Evolutionary conservation across 352 stramenopile species (phyloP), one percentile per base, ranked within the genome.

Genomic region (Pythium periplocum): DNA sequence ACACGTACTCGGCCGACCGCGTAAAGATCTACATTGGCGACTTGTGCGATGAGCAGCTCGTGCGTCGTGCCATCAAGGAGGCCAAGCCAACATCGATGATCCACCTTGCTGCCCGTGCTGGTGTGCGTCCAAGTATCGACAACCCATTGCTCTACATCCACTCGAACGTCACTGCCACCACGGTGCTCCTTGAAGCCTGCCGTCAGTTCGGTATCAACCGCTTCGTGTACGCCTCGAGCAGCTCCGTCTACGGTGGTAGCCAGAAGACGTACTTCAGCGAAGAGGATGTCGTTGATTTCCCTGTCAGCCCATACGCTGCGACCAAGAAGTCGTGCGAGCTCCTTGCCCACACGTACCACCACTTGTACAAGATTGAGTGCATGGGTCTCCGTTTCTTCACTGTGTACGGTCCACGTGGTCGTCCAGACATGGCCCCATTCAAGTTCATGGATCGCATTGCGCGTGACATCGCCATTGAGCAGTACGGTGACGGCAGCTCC

Each of bases 351-450:
- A 98, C 95, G 40, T 99, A 98, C 79, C 86, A 98, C 69, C 88
- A 98, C 61, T 64, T 99, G 8, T 98, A 99, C 82, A 77, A 91
- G 31, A 72, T 99, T 49, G 91, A 97, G 45, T 83, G 89, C 7
- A 96, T 97, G 51, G 96, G 92, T 2, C 73, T 99, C 51, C 91
- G 96, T 26, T 99, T 99, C 71, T 99, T 99, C 73, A 99, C 97
- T 8, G 97, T 99, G 0, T 99, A 99, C 64, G 97, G 97, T 2
- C 90, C 90, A 10, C 73, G 94, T 12, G 96, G 96, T 9, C 77
- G 97, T 40, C 96, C 96, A 9, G 97, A 99, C 68, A 99, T 99
- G 97, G 96, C 97, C 7, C 94, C 96, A 37, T 98, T 98, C 81
- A 98, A 98, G 82, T 99, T 99, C 59, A 98, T 98, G 74, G 90